phyloP scores from a whole-genome alignment of 2,329 filamentous ascomycete species.

The Bipolaris zeicola region DNA sequence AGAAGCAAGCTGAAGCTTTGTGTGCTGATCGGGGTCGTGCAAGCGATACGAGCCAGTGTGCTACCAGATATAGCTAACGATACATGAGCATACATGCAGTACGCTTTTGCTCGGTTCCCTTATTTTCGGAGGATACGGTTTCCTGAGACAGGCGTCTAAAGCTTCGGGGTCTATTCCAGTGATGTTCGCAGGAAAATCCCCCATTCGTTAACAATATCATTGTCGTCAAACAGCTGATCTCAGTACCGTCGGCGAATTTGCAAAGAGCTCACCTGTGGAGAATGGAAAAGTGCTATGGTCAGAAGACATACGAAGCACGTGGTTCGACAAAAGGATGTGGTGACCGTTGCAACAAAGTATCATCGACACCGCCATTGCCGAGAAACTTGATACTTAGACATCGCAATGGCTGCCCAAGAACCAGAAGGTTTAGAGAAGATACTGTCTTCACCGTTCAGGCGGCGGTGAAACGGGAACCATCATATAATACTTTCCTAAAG shows the following conservation, averaged over 20 bases:
- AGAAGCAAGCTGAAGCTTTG: constrained; percentile 30
- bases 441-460: constrained; percentile 27
- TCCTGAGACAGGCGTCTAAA: constrained; percentile 1
- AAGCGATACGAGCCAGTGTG: neutral
- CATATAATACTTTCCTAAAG: constrained; percentile 6
- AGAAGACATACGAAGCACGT: constrained; percentile 1
- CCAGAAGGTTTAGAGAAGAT: constrained; percentile 21
- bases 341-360: constrained; percentile 11
- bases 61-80: neutral
- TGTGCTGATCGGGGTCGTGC: constrained; percentile 18
- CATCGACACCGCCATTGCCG: constrained; percentile 33
- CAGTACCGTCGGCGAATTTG: neutral
- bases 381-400: constrained; percentile 29
- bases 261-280: neutral
- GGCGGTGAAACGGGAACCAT: constrained; percentile 13
- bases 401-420: constrained; percentile 26
- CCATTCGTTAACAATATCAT: neutral
- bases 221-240: neutral
- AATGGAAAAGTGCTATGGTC: constrained; percentile 1
- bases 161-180: constrained; percentile 4
- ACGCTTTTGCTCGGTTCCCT: neutral
- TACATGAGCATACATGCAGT: neutral
- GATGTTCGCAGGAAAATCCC: neutral
- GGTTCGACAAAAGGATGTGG: neutral
- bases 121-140: neutral